Evolutionary conservation across 139 green algal genomes (phyloP).

Genomic region (Coelastrella sp.): DNA sequence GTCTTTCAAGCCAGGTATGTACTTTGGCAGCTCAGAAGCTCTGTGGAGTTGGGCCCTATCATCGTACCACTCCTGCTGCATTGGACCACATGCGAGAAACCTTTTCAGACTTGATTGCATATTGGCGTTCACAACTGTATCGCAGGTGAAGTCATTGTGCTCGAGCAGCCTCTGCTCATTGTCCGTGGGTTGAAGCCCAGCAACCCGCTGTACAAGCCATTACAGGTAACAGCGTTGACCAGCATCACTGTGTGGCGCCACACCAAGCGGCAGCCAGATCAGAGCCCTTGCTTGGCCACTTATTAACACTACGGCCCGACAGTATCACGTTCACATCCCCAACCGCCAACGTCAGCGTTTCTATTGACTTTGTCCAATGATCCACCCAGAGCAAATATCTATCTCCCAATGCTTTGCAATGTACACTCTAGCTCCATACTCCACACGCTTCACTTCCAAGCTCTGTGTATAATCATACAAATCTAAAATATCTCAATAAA

Average conservation of each 20-base stretch:
- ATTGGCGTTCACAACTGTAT: neutral
- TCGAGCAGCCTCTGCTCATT: constrained; percentile 27
- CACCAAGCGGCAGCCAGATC: too few species aligned
- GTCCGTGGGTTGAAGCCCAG: constrained; percentile 28
- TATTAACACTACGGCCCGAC: too few species aligned
- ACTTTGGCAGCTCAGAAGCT: neutral
- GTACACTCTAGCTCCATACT: too few species aligned
- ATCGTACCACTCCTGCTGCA: neutral
- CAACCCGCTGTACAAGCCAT: constrained; percentile 34
- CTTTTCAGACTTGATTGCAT: neutral
- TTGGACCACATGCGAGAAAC: neutral
- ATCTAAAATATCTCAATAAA: too few species aligned
- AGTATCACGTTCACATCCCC: too few species aligned
- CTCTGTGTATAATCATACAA: too few species aligned
- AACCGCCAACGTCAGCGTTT: too few species aligned
- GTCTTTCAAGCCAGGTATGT: constrained; percentile 10
- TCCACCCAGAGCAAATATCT: too few species aligned
- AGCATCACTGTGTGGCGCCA: neutral
- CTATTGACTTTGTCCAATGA: too few species aligned
- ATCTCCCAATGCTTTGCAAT: too few species aligned
- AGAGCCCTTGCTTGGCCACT: too few species aligned
- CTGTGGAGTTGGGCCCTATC: neutral
- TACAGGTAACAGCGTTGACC: neutral
- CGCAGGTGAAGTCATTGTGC: constrained; percentile 5
- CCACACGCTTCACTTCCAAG: too few species aligned